phyloP scores from a whole-genome alignment of 208 protist species.

The Kentomonas sorsogonicus region DNA sequence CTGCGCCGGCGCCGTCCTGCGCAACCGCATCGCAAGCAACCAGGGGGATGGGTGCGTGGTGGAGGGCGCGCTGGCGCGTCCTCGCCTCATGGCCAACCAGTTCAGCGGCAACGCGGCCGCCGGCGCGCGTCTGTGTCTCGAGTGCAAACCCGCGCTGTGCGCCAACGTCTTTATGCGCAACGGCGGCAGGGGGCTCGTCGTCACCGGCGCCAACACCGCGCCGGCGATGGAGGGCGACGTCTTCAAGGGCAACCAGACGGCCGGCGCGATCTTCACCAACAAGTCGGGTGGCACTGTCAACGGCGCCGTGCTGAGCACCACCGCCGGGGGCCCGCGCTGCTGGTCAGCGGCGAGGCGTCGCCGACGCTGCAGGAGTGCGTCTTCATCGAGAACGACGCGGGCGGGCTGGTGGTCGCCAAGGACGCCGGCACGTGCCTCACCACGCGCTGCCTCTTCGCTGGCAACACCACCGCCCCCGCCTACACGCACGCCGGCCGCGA shows the following conservation, averaged over 20 bases:
- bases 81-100: constrained; percentile 16
- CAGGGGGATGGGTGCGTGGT: constrained; percentile 18
- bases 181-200: constrained; percentile 11
- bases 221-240: constrained; percentile 18
- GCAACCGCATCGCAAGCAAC: constrained; percentile 23
- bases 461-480: constrained; percentile 6
- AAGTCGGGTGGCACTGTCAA: constrained; percentile 11
- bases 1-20: constrained; percentile 10
- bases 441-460: constrained; percentile 7
- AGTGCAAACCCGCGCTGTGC: too few species aligned
- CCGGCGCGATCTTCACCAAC: constrained; percentile 15
- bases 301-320: constrained; percentile 17
- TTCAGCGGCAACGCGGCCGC: constrained; percentile 13
- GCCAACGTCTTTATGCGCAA: constrained; percentile 18
- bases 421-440: constrained; percentile 14
- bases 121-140: constrained; percentile 5
- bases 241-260: constrained; percentile 21
- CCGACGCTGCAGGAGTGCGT: constrained; percentile 15
- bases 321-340: constrained; percentile 17
- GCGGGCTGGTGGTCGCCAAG: constrained; percentile 22
- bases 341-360: constrained; percentile 13
- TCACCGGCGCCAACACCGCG: constrained; percentile 10
- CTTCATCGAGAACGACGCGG: constrained; percentile 11
- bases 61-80: constrained; percentile 11
- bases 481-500: not conserved